Evolutionary conservation across 2,329 filamentous ascomycete genomes (phyloP), one percentile per base, ranked within the genome.

Genomic region (Diaporthe caulivora): DNA sequence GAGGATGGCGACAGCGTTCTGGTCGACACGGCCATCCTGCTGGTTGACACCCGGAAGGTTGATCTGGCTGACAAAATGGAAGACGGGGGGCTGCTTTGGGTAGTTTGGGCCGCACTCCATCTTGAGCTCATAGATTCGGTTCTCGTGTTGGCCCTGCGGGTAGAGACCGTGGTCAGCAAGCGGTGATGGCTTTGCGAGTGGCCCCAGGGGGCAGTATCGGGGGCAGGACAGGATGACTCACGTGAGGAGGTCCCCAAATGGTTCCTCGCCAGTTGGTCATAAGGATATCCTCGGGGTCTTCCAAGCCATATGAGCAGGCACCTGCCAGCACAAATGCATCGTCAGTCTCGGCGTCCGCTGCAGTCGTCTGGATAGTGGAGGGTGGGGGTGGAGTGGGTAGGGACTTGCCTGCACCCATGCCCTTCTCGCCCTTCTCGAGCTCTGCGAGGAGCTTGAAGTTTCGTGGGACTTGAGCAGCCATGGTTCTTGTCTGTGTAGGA

Each of bases 221-320:
- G 26, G 13, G 37, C 47, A 69, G 73, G 60, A 21, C 47, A 54
- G 6, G 29, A 62, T 29, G 47, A 70, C 51, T 49, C 88, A 98
- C 97, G 84, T 98, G 95, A 82, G 97, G 96, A 78, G 97, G 97
- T 1, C 97, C 97, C 65, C 98, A 92, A 77, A 99, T 98, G 21
- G 97, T 99, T 80, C 96, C 97, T 81, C 97, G 98, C 97, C 97
- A 99, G 87, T 98, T 95, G 76, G 94, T 96, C 95, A 99, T 98
- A 84, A 97, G 91, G 77, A 98, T 90, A 81, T 99, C 97, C 81
- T 98, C 95, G 62, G 94, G 92, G 83, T 98, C 95, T 77, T 96
- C 95, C 72, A 99, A 90, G 79, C 97, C 97, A 80, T 98, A 98
- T 57, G 97, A 98, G 87, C 96, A 98, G 75, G 95, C 95, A 87